phyloP scores from a whole-genome alignment of 208 protist species.

The Strigomonas culicis region DNA sequence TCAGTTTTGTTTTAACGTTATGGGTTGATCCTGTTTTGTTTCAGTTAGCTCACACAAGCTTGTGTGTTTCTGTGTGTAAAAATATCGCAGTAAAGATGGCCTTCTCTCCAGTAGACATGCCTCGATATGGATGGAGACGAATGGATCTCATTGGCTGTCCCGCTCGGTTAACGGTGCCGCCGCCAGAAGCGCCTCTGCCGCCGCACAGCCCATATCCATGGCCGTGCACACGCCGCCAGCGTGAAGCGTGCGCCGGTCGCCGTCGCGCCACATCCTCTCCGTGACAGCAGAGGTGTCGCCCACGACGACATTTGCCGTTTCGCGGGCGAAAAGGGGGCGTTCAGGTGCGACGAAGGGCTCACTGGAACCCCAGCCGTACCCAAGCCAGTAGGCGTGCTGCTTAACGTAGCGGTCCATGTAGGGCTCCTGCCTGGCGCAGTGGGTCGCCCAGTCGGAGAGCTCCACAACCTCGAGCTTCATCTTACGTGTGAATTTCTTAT shows the following conservation, averaged over 20 bases:
- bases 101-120: too few species aligned
- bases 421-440: constrained; percentile 15
- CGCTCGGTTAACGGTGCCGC: neutral
- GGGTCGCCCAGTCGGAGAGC: constrained; percentile 42
- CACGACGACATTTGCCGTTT: constrained; percentile 49
- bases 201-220: constrained; percentile 39
- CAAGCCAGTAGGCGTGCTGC: constrained; percentile 76
- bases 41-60: too few species aligned
- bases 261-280: constrained; percentile 26
- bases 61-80: too few species aligned
- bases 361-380: constrained; percentile 65
- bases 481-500: constrained; percentile 31
- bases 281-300: constrained; percentile 68
- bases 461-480: constrained; percentile 33
- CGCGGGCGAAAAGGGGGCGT: constrained; percentile 17
- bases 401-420: constrained; percentile 73
- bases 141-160: too few species aligned
- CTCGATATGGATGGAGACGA: too few species aligned
- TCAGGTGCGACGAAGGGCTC: constrained; percentile 33
- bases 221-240: constrained; percentile 52
- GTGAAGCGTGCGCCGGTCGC: constrained; percentile 30
- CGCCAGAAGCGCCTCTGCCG: constrained; percentile 26
- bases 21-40: too few species aligned
- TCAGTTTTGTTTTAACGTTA: too few species aligned
- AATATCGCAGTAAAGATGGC: too few species aligned